Evolutionary conservation across 1,284 basidiomycete species (phyloP).

Genomic region (Puccinia triticina): DNA sequence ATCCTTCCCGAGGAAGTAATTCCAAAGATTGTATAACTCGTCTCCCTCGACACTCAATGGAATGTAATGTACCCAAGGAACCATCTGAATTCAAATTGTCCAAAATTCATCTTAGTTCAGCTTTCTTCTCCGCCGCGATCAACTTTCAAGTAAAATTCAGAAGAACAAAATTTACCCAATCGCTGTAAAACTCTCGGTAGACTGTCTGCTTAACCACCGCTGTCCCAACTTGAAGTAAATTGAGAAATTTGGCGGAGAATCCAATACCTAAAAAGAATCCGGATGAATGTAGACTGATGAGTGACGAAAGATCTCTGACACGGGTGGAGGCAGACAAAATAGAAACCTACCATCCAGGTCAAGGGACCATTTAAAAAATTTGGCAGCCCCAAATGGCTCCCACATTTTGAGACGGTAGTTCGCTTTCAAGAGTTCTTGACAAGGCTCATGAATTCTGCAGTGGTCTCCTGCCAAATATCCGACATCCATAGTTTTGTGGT

Average conservation of each 20-base stretch:
- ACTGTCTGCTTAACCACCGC: slow-evolving; percentile 38
- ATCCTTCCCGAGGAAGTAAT: slow-evolving; percentile 28
- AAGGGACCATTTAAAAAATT: slow-evolving; percentile 39
- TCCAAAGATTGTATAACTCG: slow-evolving; percentile 42
- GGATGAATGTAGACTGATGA: background rate
- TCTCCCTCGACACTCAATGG: slow-evolving; percentile 29
- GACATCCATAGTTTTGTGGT: slow-evolving; percentile 29
- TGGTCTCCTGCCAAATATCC: slow-evolving; percentile 30
- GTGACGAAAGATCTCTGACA: background rate
- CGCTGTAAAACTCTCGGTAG: slow-evolving; percentile 38
- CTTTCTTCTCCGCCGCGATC: background rate
- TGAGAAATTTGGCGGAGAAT: slow-evolving; percentile 25
- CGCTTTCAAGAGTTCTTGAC: slow-evolving; percentile 30
- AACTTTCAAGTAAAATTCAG: background rate
- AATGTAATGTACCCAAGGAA: slow-evolving; percentile 47
- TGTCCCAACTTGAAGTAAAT: slow-evolving; percentile 22
- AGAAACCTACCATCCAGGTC: slow-evolving; percentile 34
- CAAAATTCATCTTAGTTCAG: background rate
- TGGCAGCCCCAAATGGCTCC: slow-evolving; percentile 44
- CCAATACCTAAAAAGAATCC: slow-evolving; percentile 22
- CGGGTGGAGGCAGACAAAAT: background rate
- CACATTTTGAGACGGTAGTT: slow-evolving; percentile 38
- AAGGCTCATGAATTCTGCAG: slow-evolving; percentile 23
- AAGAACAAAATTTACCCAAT: slow-evolving; percentile 37
- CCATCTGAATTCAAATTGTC: background rate